A percentile compares a stretch with the other conserved stretches of the same genome.
Conservation (phyloP, 2,329 filamentous ascomycete genomes). For the Massarina eburnea region DNA sequence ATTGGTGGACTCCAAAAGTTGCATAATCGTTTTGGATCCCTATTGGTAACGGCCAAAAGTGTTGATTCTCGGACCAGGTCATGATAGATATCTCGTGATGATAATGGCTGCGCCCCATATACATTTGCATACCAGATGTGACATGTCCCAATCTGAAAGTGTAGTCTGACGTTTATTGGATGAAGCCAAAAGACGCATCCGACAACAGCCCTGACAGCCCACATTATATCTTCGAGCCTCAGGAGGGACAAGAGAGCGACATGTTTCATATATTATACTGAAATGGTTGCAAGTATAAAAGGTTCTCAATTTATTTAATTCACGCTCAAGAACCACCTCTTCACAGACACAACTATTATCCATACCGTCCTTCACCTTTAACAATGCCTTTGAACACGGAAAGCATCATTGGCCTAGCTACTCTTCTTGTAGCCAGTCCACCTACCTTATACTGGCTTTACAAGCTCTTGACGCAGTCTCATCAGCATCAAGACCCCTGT, state of each 20-base stretch:
- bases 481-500: neutral
- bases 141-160: no score
- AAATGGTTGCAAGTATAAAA: no score
- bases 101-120: neutral
- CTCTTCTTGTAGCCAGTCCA: neutral
- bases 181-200: no score
- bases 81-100: no score
- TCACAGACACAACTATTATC: neutral
- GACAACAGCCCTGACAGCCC: no score
- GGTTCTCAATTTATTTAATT: no score
- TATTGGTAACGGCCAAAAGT: neutral
- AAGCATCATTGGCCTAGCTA: slow-evolving; percentile 1
- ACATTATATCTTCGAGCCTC: no score
- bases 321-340: neutral
- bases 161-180: no score
- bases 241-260: no score
- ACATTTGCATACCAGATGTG: no score
- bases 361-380: neutral
- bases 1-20: slow-evolving; percentile 2
- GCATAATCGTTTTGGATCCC: neutral
- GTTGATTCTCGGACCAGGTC: neutral
- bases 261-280: no score
- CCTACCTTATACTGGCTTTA: neutral
- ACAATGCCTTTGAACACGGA: neutral
- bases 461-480: neutral